These are phyloP conservation scores for Neofusicoccum laricinum DNA, from an alignment of 2,329 filamentous ascomycete species.

Conservation along the genomic window DNA sequence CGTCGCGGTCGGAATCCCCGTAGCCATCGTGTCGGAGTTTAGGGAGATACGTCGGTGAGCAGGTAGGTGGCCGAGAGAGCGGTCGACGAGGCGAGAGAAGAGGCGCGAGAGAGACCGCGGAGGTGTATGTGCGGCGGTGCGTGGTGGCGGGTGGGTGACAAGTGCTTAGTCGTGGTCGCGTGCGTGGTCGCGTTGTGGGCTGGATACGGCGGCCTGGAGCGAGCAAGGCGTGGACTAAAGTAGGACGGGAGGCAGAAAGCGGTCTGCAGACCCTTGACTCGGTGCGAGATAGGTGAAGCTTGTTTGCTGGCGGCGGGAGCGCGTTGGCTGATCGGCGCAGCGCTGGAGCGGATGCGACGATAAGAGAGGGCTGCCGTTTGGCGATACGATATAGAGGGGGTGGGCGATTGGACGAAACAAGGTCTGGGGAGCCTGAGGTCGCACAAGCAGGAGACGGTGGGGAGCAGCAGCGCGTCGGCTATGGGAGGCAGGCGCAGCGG, in stretches of 20 bases:
- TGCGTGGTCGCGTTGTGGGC: slow-evolving; percentile 3
- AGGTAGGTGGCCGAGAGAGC: neutral
- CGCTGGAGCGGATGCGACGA: slow-evolving; percentile 12
- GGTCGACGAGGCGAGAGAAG: neutral
- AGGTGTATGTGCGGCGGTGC: neutral
- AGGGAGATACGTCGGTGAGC: neutral
- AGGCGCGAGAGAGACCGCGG: neutral
- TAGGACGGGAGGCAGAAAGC: slow-evolving; percentile 11
- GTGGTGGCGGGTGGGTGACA: neutral
- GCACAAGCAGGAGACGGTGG: neutral
- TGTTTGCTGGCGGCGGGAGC: slow-evolving; percentile 10
- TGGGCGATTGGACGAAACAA: slow-evolving; percentile 6
- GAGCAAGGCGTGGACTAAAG: neutral
- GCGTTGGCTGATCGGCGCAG: slow-evolving; percentile 12
- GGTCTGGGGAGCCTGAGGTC: neutral
- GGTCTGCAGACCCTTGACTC: slow-evolving; percentile 15
- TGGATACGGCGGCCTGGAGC: neutral
- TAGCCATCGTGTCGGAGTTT: slow-evolving; percentile 28
- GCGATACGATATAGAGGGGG: slow-evolving; percentile 9
- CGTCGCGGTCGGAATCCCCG: slow-evolving; percentile 31
- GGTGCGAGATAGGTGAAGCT: slow-evolving; percentile 12
- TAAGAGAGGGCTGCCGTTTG: neutral
- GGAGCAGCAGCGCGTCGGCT: neutral
- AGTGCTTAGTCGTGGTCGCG: neutral
- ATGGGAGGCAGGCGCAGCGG: neutral